Evolutionary conservation across 2,329 filamentous ascomycete genomes (phyloP), one percentile per base, ranked within the genome.

Genomic region (Neospermospora avenae): DNA sequence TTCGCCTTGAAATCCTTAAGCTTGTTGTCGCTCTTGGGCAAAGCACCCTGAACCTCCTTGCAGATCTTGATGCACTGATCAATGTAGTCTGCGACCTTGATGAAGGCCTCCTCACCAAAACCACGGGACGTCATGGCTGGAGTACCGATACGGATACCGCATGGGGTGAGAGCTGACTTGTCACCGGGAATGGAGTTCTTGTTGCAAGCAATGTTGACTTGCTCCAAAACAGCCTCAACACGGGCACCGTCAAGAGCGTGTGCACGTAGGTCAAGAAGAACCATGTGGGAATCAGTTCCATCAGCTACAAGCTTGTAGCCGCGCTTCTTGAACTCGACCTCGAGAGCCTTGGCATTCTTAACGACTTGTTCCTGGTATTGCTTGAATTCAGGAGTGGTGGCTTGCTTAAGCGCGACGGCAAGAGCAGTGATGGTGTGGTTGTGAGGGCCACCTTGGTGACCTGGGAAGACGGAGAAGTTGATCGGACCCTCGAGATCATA

Each of bases 381-480:
- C 80, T 90, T 90, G 85, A 98, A 99, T 69, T 98, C 93, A 58
- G 89, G 86, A 55, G 85, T 88, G 69, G 91, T 87, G 24, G 95
- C 93, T 81, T 99, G 95, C 81, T 96, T 93, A 67, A 99, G 83
- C 46, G 95, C 95, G 61, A 99, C 95, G 37, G 95, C 88, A 65
- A 99, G 84, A 54, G 95, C 95, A 64, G 93, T 98, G 79, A 99
- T 99, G 74, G 95, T 99, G 85, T 99, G 95, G 83, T 99, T 99
- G 84, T 99, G 95, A 56, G 95, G 95, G 34, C 95, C 95, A 74
- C 95, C 95, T 81, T 99, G 95, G 81, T 99, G 95, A 63, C 95
- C 95, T 59, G 95, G 95, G 86, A 99, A 99, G 75, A 99, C 95
- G 60, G 95, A 98, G 77, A 96, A 93, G 82, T 99, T 99, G 83